These are phyloP conservation scores for Pugionium dolabratum DNA, from an alignment of 345 rosid species.

Conservation along the genomic window DNA sequence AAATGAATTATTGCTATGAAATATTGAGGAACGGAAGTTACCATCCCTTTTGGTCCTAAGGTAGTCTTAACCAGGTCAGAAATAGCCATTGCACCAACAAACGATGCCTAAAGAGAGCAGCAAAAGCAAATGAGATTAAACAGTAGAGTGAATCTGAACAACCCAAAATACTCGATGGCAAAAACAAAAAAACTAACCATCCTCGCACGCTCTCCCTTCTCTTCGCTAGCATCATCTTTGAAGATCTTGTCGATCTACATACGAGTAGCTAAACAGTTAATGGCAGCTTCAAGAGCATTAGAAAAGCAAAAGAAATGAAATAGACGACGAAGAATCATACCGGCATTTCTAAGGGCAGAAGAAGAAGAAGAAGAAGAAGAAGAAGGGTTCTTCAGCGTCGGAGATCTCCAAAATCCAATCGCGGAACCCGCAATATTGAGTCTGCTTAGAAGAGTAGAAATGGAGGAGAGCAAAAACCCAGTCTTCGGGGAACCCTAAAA, in stretches of 20 bases:
- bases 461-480: slow-evolving; percentile 19
- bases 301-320: slow-evolving; percentile 9
- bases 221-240: slow-evolving; percentile 93
- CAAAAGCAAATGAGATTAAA: slow-evolving; percentile 22
- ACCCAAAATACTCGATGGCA: slow-evolving; percentile 13
- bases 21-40: slow-evolving; percentile 33
- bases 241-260: slow-evolving; percentile 65
- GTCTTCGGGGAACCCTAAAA: slow-evolving; percentile 39
- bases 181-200: slow-evolving; percentile 55
- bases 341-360: slow-evolving; percentile 38
- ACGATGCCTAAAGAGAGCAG: slow-evolving; percentile 60
- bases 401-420: slow-evolving; percentile 24
- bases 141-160: slow-evolving; percentile 30
- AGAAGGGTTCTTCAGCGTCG: not conserved
- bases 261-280: slow-evolving; percentile 9
- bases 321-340: slow-evolving; percentile 25
- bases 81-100: slow-evolving; percentile 94
- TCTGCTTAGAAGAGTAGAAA: slow-evolving; percentile 22
- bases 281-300: not conserved
- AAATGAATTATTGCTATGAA: not conserved
- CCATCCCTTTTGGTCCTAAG: slow-evolving; percentile 98
- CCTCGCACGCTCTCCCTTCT: slow-evolving; percentile 95
- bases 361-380: slow-evolving; percentile 11
- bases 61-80: slow-evolving; percentile 92
- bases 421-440: not conserved